These are phyloP conservation scores for Crassisporium funariophilum DNA, from an alignment of 768 basidiomycete species.

Conservation along the genomic window DNA sequence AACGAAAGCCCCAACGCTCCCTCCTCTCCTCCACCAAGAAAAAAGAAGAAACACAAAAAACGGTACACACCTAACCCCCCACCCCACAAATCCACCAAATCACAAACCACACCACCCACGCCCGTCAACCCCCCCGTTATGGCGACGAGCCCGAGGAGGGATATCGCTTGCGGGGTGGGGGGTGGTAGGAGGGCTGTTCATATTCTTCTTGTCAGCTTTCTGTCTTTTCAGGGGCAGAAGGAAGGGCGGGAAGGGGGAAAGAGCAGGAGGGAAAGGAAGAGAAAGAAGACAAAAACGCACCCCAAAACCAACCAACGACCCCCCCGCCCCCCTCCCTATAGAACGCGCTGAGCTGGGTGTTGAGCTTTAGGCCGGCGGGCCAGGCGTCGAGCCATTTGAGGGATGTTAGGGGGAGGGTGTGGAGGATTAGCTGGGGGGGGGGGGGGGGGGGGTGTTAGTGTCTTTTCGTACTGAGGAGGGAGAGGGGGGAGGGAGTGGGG, in stretches of 20 bases:
- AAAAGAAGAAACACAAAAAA: slow-evolving; percentile 35
- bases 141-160: too few species aligned
- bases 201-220: too few species aligned
- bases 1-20: too few species aligned
- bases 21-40: slow-evolving; percentile 50
- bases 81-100: too few species aligned
- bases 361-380: slow-evolving; percentile 96
- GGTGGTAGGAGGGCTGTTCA: slow-evolving; percentile 12
- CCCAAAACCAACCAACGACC: slow-evolving; percentile 52
- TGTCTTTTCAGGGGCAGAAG: too few species aligned
- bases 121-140: too few species aligned
- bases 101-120: too few species aligned
- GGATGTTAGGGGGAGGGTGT: slow-evolving; percentile 28
- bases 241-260: slow-evolving; percentile 24
- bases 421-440: slow-evolving; percentile 39
- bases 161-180: slow-evolving; percentile 2
- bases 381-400: slow-evolving; percentile 90
- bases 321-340: slow-evolving; percentile 74
- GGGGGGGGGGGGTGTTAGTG: too few species aligned
- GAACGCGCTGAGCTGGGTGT: slow-evolving; percentile 88
- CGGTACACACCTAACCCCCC: too few species aligned
- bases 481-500: too few species aligned
- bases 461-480: too few species aligned
- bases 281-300: too few species aligned
- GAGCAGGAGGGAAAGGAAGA: slow-evolving; percentile 8